Conservation (phyloP, 2,329 filamentous ascomycete genomes). For the Paecilomyces sp. region DNA sequence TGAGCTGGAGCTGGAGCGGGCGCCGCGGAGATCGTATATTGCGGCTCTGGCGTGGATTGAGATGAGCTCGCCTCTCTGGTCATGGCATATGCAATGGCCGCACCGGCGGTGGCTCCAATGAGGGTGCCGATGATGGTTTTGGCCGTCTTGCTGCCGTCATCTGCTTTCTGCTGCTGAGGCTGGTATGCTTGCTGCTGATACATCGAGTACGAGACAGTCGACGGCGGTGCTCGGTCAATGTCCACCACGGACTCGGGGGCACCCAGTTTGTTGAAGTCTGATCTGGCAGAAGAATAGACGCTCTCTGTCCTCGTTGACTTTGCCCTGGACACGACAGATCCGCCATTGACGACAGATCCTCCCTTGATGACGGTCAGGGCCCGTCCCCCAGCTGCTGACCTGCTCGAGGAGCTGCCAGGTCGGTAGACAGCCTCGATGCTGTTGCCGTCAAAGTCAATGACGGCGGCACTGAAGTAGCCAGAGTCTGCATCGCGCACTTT, state of each 20-base stretch:
- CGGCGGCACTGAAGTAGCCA: conserved; percentile 55
- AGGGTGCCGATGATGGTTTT: conserved; percentile 67
- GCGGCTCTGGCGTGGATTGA: conserved; percentile 12
- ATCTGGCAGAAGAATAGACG: conserved; percentile 12
- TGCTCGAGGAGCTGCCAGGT: conserved; percentile 18
- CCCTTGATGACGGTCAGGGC: conserved; percentile 24
- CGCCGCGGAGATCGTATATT: conserved; percentile 17
- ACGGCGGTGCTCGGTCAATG: conserved; percentile 14
- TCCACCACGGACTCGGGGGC: conserved; percentile 18
- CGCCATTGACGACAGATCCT: conserved; percentile 12
- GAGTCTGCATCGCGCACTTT: conserved; percentile 46
- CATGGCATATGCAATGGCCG: conserved; percentile 69
- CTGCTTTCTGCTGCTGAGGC: conserved; percentile 19
- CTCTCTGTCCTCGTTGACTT: conserved; percentile 22
- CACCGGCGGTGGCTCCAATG: conserved; percentile 71
- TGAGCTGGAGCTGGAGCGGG: conserved; percentile 10
- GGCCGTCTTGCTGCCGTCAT: conserved; percentile 40
- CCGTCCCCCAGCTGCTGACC: conserved; percentile 21
- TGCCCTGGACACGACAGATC: conserved; percentile 16
- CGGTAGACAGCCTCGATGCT: conserved; percentile 70
- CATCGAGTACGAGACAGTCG: conserved; percentile 9
- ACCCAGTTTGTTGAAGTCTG: conserved; percentile 15
- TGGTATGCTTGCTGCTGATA: conserved; percentile 11
- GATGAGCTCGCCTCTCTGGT: conserved; percentile 45
- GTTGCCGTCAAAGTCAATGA: conserved; percentile 77